phyloP scores from a whole-genome alignment of 1,284 basidiomycete genomes.

The Microbotryum violaceum region DNA sequence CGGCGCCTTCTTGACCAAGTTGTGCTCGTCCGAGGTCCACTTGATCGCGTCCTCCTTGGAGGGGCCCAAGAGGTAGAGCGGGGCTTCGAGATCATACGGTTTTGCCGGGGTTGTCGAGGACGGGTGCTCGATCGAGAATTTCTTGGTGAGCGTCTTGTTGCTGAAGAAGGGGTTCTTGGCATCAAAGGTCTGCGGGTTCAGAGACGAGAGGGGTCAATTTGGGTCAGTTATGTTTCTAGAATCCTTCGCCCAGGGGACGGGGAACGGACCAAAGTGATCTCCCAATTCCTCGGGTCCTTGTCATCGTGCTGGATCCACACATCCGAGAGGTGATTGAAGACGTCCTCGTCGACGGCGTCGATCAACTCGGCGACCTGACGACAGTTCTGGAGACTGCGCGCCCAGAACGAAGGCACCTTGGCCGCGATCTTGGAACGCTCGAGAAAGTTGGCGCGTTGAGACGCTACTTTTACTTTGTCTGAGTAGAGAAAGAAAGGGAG shows the following conservation, averaged over 20 bases:
- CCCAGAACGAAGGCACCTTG: slow-evolving; percentile 32
- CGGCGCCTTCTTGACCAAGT: slow-evolving; percentile 31
- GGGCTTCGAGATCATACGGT: slow-evolving; percentile 30
- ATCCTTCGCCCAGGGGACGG: no score
- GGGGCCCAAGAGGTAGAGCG: slow-evolving; percentile 12
- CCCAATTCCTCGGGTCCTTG: slow-evolving; percentile 24
- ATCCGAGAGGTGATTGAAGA: slow-evolving; percentile 25
- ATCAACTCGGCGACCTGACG: slow-evolving; percentile 8
- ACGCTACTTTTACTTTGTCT: slow-evolving; percentile 25
- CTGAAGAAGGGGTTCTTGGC: slow-evolving; percentile 34
- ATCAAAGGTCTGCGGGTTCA: slow-evolving; percentile 20
- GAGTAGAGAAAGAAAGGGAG: not conserved
- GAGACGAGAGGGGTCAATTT: not conserved
- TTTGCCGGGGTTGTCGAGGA: slow-evolving; percentile 3
- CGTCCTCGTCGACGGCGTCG: slow-evolving; percentile 32
- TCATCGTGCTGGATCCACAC: slow-evolving; percentile 26
- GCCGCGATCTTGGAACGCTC: slow-evolving; percentile 22
- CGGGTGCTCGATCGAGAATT: slow-evolving; percentile 21
- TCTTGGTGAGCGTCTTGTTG: slow-evolving; percentile 19
- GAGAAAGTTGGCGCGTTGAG: slow-evolving; percentile 21
- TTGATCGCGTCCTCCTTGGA: not conserved
- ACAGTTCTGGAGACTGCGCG: slow-evolving; percentile 21
- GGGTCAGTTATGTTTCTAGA: not conserved
- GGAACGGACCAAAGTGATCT: slow-evolving; percentile 21
- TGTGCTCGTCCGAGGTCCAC: slow-evolving; percentile 33